Percentiles rank a stretch among this genome's conserved stretches.
These are phyloP conservation scores for Pisolithus thermaeus DNA, from an alignment of 1,284 basidiomycete species.

Conservation along the genomic window DNA sequence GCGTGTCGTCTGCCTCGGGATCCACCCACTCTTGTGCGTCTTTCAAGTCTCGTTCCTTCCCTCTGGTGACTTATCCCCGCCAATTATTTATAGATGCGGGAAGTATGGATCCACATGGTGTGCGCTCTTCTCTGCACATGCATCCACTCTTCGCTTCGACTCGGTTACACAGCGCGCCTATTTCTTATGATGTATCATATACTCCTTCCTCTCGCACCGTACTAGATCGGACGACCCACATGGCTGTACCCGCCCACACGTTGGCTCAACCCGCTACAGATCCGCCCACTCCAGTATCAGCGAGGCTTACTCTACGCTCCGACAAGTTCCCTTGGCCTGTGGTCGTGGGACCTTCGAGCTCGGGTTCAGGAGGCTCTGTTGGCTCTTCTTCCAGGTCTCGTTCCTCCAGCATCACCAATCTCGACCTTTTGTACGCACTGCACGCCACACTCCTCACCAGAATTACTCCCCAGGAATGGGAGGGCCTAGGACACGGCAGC, in stretches of 20 bases:
- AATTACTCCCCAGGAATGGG: slow-evolving; percentile 63
- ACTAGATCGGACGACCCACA: slow-evolving; percentile 48
- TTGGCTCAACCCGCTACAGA: slow-evolving; percentile 62
- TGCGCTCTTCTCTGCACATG: slow-evolving; percentile 45
- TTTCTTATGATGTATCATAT: slow-evolving; percentile 55
- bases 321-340: slow-evolving; percentile 60
- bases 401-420: slow-evolving; percentile 45
- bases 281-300: slow-evolving; percentile 40
- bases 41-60: neutral
- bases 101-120: slow-evolving; percentile 19
- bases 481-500: slow-evolving; percentile 48
- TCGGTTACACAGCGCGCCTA: slow-evolving; percentile 47
- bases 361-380: slow-evolving; percentile 15
- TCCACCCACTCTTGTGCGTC: slow-evolving; percentile 27
- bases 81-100: slow-evolving; percentile 15
- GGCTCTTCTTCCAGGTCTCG: slow-evolving; percentile 28
- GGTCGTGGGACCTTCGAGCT: slow-evolving; percentile 34
- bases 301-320: slow-evolving; percentile 49
- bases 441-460: slow-evolving; percentile 50
- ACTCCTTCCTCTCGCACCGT: slow-evolving; percentile 55
- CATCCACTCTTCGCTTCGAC: slow-evolving; percentile 56
- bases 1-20: slow-evolving; percentile 28
- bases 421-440: slow-evolving; percentile 57
- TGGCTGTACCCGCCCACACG: slow-evolving; percentile 50
- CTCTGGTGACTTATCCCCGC: slow-evolving; percentile 10